phyloP scores from a whole-genome alignment of 768 basidiomycete genomes.

The Hemileccinum rubropunctum region DNA sequence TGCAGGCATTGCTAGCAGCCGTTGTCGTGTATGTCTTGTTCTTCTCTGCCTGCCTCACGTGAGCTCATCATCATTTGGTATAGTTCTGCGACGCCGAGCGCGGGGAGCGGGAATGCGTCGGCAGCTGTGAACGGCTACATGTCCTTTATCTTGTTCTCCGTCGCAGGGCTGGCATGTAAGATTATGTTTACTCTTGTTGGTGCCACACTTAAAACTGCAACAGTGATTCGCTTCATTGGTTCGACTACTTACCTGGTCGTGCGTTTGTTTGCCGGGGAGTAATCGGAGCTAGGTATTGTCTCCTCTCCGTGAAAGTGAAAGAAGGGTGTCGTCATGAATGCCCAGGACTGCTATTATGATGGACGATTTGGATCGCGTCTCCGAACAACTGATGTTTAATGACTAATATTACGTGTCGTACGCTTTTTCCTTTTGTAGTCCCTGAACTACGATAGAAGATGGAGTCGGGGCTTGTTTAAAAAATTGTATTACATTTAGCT shows the following conservation, averaged over 20 bases:
- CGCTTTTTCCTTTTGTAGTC: neutral
- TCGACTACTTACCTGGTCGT: slow-evolving; percentile 81
- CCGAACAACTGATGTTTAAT: no score
- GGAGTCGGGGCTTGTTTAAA: no score
- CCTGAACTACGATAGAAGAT: neutral
- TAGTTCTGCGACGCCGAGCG: slow-evolving; percentile 45
- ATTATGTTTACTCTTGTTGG: slow-evolving; percentile 14
- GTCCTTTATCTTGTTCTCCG: slow-evolving; percentile 85
- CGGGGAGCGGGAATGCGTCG: slow-evolving; percentile 44
- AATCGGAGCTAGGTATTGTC: no score
- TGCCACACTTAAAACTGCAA: neutral
- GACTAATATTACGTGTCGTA: neutral
- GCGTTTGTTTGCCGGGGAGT: slow-evolving; percentile 88
- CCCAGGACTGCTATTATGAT: no score
- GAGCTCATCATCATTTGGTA: neutral
- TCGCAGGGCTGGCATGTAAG: slow-evolving; percentile 85
- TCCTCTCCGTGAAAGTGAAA: no score
- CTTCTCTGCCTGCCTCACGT: neutral
- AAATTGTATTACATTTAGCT: no score
- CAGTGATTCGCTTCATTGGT: slow-evolving; percentile 85
- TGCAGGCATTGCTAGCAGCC: slow-evolving; percentile 67
- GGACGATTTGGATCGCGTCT: slow-evolving; percentile 11
- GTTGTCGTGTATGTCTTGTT: slow-evolving; percentile 61
- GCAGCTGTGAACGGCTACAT: slow-evolving; percentile 79
- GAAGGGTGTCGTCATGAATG: neutral